These are phyloP conservation scores for Smallanthus sonchifolius DNA, from an alignment of 129 eudicot species.

Conservation along the genomic window DNA sequence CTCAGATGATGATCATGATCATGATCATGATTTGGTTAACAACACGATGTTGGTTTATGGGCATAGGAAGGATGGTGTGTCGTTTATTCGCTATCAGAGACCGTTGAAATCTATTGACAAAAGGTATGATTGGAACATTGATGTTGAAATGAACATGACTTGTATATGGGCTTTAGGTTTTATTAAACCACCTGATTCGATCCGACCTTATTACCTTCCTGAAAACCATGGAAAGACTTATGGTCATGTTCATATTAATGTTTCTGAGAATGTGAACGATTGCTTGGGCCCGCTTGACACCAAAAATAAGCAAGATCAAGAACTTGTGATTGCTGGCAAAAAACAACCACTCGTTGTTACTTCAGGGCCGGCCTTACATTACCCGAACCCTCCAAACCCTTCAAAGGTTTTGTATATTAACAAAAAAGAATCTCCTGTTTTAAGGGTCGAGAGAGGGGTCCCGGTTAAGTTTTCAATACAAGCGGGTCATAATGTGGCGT, in stretches of 20 bases:
- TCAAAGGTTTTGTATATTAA: conserved; percentile 78
- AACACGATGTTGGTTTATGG: conserved; percentile 70
- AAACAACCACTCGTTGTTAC: conserved; percentile 72
- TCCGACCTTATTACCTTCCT: conserved; percentile 77
- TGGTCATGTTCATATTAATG: conserved; percentile 62
- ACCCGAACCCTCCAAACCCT: conserved; percentile 97
- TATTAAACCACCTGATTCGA: conserved; percentile 75
- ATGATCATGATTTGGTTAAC: conserved; percentile 44
- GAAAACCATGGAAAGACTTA: conserved; percentile 74
- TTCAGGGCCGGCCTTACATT: conserved; percentile 62
- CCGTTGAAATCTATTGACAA: conserved; percentile 50
- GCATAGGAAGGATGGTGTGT: conserved; percentile 92
- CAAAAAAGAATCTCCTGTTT: conserved; percentile 85
- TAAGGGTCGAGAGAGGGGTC: conserved; percentile 93
- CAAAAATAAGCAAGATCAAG: conserved; percentile 85
- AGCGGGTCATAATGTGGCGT: conserved; percentile 92
- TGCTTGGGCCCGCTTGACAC: conserved; percentile 92
- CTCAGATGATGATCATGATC: conserved; percentile 20
- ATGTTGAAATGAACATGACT: conserved; percentile 49
- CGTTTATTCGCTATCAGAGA: conserved; percentile 68
- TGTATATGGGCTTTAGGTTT: conserved; percentile 91
- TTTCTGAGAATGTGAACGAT: conserved; percentile 66
- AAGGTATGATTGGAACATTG: conserved; percentile 60
- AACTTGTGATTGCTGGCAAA: conserved; percentile 59
- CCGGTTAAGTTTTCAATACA: conserved; percentile 77